Base-by-base conservation (phyloP, 495 filamentous ascomycete species). In the Hypoxylon lienhwacheense region DNA sequence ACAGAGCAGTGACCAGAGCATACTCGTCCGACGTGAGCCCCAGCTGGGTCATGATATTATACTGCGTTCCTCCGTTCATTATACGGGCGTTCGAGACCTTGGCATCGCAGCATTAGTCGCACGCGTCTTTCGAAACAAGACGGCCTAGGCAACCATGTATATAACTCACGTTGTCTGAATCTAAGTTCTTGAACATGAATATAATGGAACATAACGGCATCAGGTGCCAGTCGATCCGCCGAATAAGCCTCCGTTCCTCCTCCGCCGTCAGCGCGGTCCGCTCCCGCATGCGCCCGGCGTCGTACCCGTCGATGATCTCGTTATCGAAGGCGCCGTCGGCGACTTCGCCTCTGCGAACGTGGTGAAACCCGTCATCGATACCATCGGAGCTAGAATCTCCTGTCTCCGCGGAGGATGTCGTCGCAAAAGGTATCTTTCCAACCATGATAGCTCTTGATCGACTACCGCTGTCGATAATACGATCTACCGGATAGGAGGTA, bases 141-240 rank as follows among this genome's bases (percentile, higher is more conserved):
- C 7, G n/a, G 6, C n/a, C n/a, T 10, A 5, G 7, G 8, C 16
- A 7, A 2, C 31, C 47, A 14, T 2, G 49, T 20, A 7, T 31
- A 2, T 8, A 39, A 62, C 66, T 22, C 22, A 73, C 71, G 61
- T 77, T 77, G 20, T 66, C 69, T 2, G 59, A 53, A 21, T 76
- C 73, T 20, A 76, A 25, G 25, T 68, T 74, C 51, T 76, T 75
- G 44, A 77, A 68, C 66, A 75, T 66, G 52, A 72, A 77, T 10
- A 77, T 73, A 1, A 76, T 39, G 3, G 72, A 70, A 10, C 68
- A 69, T 7, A 77, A 54, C 5, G 72, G 67, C 63, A 76, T 70
- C 1, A 77, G 53, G 12, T 70, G 71, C 73, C 70, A 76, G 42
- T 77, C 74, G n/a, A 76, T 71, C 14, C 71, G 64, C 5, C 71